Conservation (phyloP, 2,329 filamentous ascomycete genomes). For the Botrytis porri region DNA sequence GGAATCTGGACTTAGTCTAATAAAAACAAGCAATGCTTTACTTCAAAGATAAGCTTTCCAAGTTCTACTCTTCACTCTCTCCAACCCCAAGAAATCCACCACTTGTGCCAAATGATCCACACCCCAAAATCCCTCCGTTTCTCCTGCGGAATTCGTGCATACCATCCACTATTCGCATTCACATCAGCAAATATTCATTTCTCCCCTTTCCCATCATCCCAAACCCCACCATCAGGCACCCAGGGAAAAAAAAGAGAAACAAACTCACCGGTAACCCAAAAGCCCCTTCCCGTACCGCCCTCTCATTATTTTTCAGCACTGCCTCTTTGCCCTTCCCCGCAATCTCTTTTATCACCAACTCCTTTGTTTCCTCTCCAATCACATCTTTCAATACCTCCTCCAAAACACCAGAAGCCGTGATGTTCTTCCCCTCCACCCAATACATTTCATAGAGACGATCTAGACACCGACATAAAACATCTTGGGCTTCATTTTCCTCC, state of each 20-base stretch:
- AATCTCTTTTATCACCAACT: neutral
- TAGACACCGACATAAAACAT: neutral
- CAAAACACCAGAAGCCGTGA: neutral
- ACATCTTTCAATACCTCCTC: neutral
- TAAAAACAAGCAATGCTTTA: neutral
- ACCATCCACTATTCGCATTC: neutral
- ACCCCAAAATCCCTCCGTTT: neutral
- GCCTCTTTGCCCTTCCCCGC: neutral
- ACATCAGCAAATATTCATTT: neutral
- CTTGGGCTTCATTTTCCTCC: neutral
- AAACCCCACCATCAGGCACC: too few relatives aligned
- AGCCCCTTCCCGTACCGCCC: neutral
- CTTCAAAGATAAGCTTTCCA: neutral
- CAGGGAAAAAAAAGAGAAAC: neutral
- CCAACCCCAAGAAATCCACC: neutral
- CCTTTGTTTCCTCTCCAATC: neutral
- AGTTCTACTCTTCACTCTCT: neutral
- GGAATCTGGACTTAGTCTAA: neutral
- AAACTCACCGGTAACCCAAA: neutral
- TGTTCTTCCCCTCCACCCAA: neutral
- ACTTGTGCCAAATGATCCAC: neutral
- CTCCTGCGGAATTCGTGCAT: neutral
- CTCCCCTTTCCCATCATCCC: neutral
- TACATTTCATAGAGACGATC: neutral
- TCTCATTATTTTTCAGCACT: neutral